phyloP scores from a whole-genome alignment of 345 rosid species.

The Limnanthes douglasii region DNA sequence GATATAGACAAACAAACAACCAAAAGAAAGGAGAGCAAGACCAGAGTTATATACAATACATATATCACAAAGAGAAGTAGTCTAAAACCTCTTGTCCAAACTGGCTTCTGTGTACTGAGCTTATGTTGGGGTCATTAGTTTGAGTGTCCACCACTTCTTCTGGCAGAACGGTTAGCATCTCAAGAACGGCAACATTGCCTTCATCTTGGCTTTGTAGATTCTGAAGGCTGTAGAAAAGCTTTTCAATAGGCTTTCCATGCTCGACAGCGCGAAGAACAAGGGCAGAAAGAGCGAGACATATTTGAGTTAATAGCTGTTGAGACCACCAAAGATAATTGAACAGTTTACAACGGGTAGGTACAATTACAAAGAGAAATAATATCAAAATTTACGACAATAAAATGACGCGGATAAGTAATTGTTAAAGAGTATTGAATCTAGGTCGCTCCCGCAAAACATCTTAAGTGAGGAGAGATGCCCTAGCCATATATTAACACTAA shows the following conservation, averaged over 20 bases:
- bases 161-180: conserved; percentile 89
- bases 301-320: conserved; percentile 88
- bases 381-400: no score
- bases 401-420: no score
- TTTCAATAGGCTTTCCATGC: conserved; percentile 74
- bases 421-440: no score
- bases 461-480: no score
- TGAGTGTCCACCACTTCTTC: conserved; percentile 78
- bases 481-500: no score
- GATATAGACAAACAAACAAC: not conserved
- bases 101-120: conserved; percentile 40
- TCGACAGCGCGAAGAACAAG: conserved; percentile 57
- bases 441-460: no score
- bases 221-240: conserved; percentile 68
- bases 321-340: no score
- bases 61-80: conserved; percentile 1
- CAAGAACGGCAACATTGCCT: conserved; percentile 74
- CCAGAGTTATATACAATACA: not conserved
- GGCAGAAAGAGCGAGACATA: conserved; percentile 84
- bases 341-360: no score
- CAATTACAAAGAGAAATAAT: no score
- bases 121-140: conserved; percentile 36
- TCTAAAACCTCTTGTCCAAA: conserved; percentile 44
- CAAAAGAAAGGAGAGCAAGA: not conserved
- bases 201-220: conserved; percentile 62